phyloP scores from a whole-genome alignment of 192 early-diverging fungal species.

The Dissophora globulifera region DNA sequence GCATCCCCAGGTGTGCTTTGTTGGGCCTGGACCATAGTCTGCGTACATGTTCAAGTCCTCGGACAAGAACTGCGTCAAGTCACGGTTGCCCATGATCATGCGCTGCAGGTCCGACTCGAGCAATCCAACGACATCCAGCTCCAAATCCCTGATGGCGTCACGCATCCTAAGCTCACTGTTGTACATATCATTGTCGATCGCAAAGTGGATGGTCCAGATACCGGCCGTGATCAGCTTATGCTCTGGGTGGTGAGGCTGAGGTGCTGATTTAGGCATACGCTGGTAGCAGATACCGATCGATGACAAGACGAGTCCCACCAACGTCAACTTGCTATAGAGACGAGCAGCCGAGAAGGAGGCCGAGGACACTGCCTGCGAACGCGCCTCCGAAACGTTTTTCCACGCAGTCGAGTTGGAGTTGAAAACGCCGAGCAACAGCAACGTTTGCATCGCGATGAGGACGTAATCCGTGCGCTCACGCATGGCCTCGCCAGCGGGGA shows the following conservation, averaged over 20 bases:
- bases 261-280: constrained; percentile 62
- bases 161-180: constrained; percentile 78
- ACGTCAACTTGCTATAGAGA: constrained; percentile 48
- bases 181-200: constrained; percentile 89
- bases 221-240: constrained; percentile 77
- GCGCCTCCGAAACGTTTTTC: constrained; percentile 14
- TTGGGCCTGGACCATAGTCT: constrained; percentile 86
- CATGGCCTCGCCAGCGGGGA: constrained; percentile 77
- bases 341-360: constrained; percentile 42
- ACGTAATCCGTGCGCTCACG: constrained; percentile 82
- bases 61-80: constrained; percentile 80
- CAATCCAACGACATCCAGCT: constrained; percentile 82
- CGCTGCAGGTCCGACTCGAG: constrained; percentile 82
- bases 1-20: constrained; percentile 90
- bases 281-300: constrained; percentile 50
- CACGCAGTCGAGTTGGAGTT: constrained; percentile 51
- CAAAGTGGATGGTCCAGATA: constrained; percentile 91
- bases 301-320: constrained; percentile 52
- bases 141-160: constrained; percentile 78
- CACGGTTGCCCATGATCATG: constrained; percentile 88
- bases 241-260: constrained; percentile 69
- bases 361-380: constrained; percentile 19
- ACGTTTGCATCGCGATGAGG: constrained; percentile 67
- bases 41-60: constrained; percentile 82
- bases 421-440: constrained; percentile 65